Percentiles rank a stretch among this genome's conserved stretches.
phyloP scores from a whole-genome alignment of 2,329 filamentous ascomycete genomes.

The Fusarium brevicatenulatum region DNA sequence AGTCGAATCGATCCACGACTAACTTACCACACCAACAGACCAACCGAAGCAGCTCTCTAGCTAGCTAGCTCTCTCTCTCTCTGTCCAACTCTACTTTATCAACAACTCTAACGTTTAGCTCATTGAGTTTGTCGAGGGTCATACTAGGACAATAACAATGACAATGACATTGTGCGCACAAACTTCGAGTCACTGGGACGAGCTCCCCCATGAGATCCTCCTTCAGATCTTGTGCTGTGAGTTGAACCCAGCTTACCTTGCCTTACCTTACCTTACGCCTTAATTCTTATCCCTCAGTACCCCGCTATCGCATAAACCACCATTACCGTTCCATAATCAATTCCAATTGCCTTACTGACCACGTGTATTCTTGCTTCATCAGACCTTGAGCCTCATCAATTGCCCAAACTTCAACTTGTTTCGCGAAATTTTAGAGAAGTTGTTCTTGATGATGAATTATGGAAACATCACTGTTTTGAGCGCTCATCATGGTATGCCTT shows the following conservation, averaged over 20 bases:
- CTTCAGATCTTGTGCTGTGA: constrained; percentile 71
- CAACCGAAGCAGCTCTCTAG: not conserved
- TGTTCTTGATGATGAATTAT: constrained; percentile 78
- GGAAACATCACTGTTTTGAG: constrained; percentile 80
- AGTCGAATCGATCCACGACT: not conserved
- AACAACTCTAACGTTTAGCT: not conserved
- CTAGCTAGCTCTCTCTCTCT: not conserved
- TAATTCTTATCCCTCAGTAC: constrained; percentile 33
- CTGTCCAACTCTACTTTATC: not conserved
- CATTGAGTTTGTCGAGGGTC: not conserved
- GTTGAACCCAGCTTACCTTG: constrained; percentile 41
- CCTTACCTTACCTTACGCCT: not conserved
- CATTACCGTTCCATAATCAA: not conserved
- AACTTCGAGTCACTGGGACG: constrained; percentile 51
- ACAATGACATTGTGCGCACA: constrained; percentile 44
- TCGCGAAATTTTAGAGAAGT: constrained; percentile 73
- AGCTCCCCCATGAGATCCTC: constrained; percentile 72
- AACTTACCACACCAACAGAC: not conserved
- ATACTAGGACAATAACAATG: not conserved
- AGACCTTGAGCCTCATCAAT: constrained; percentile 52
- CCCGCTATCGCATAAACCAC: constrained; percentile 23
- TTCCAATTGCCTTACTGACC: constrained; percentile 34
- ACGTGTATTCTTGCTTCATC: not conserved
- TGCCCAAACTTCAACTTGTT: constrained; percentile 75
- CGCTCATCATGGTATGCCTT: constrained; percentile 72